Evolutionary conservation across 169 alveolate species (phyloP).

Genomic region (Eimeria tenella): DNA sequence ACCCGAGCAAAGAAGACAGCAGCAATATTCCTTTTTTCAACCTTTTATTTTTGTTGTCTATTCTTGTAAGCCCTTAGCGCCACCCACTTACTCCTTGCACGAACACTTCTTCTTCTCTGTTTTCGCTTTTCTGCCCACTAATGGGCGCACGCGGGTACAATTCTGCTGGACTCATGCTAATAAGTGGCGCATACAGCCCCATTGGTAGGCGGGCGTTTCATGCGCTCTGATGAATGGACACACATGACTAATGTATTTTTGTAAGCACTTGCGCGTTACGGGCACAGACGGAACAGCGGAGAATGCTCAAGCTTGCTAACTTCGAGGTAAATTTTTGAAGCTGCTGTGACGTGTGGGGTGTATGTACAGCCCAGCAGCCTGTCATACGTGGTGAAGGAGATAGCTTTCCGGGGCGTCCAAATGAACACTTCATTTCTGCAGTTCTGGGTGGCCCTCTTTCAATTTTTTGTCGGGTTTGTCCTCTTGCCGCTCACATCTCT

Average conservation of each 20-base stretch:
- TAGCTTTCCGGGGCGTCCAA: conserved; percentile 79
- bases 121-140: background rate
- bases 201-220: no score
- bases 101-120: background rate
- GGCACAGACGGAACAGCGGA: no score
- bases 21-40: conserved; percentile 3
- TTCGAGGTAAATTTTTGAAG: no score
- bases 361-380: conserved; percentile 41
- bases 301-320: no score
- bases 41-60: background rate
- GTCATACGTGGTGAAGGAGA: conserved; percentile 79
- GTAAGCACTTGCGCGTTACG: no score
- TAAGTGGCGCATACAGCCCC: no score
- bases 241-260: no score
- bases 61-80: conserved; percentile 14
- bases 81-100: background rate
- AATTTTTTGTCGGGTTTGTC: conserved; percentile 80
- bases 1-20: background rate
- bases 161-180: no score
- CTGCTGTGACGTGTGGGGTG: background rate
- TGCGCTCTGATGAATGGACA: no score
- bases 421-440: conserved; percentile 80
- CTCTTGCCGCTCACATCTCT: conserved; percentile 80
- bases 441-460: conserved; percentile 81
- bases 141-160: no score